Evolutionary conservation across 352 stramenopile genomes (phyloP), one percentile per base, ranked within the genome.

Genomic region (Phytophthora colocasiae): DNA sequence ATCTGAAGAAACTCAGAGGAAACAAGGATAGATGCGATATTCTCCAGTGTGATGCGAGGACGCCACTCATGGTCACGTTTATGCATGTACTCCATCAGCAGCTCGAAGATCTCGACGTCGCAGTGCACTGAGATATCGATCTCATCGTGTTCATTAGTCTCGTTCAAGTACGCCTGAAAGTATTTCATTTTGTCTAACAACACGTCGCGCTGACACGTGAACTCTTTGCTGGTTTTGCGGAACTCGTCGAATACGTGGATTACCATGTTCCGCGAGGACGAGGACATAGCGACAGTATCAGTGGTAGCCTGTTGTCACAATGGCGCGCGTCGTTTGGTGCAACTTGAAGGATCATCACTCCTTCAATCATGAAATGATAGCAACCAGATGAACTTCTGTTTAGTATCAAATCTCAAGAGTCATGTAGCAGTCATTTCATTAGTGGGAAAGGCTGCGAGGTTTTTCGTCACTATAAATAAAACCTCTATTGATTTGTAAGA

Each of bases 41-140:
- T 92, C 11, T 96, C 87, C 6, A 97, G 68, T 26, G 78, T 66
- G 24, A 95, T 77, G 31, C 64, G 66, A 36, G 67, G 43, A n/a
- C 71, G 66, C 73, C 73, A 88, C 48, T 89, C 76, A 6, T 53
- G 41, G 11, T 87, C 71, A 32, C 55, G 69, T 38, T 82, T 60
- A 26, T 96, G 83, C 66, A 97, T 96, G 69, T 96, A 97, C 46
- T 91, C 68, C 39, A 97, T 85, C 22, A 98, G 78, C 75, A 92
- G 94, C 72, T 96, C 91, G 57, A 98, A 97, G 57, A 97, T 92
- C 63, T 96, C 78, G 17, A 97, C 85, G 71, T 98, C 92, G 63
- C 91, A 98, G 63, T 97, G 90, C 59, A 98, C 91, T 8, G 85
- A 95, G 55, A 98, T 97, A 73, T 97, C 90, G 63, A 97, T 95